These are phyloP conservation scores for Globisporangium acanthophoron DNA, from an alignment of 352 stramenopile species.

Conservation along the genomic window DNA sequence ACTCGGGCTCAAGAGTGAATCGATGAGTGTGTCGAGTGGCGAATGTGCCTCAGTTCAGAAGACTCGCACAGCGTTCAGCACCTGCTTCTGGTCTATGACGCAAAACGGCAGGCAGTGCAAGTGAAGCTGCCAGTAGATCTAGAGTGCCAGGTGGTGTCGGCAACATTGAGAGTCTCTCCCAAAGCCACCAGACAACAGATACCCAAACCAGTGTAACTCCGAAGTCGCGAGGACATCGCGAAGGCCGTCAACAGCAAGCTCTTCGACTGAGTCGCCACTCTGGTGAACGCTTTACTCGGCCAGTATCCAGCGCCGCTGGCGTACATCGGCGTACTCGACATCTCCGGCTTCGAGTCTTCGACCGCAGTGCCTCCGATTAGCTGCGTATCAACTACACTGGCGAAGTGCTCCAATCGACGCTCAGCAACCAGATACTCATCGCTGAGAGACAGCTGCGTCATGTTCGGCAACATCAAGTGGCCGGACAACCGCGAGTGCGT, in stretches of 20 bases:
- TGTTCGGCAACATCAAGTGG: constrained; percentile 86
- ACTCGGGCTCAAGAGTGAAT: too few relatives aligned
- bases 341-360: constrained; percentile 91
- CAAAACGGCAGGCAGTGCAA: too few relatives aligned
- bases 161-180: constrained; percentile 21
- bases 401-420: constrained; percentile 81
- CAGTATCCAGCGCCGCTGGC: constrained; percentile 70
- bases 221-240: constrained; percentile 89
- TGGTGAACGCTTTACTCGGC: constrained; percentile 86
- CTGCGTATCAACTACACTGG: constrained; percentile 90
- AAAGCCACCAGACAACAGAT: constrained; percentile 85
- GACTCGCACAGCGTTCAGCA: too few relatives aligned
- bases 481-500: constrained; percentile 90
- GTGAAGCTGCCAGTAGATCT: too few relatives aligned
- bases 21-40: too few relatives aligned
- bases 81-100: too few relatives aligned
- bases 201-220: constrained; percentile 93
- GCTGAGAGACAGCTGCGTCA: constrained; percentile 87
- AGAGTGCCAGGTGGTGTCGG: too few relatives aligned
- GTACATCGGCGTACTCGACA: constrained; percentile 90
- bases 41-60: too few relatives aligned
- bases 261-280: constrained; percentile 91
- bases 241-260: constrained; percentile 92
- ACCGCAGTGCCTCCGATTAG: constrained; percentile 89
- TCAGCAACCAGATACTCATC: constrained; percentile 90